Evolutionary conservation across 2,329 filamentous ascomycete species (phyloP).

Genomic region (Aspergillus costaricaensis): DNA sequence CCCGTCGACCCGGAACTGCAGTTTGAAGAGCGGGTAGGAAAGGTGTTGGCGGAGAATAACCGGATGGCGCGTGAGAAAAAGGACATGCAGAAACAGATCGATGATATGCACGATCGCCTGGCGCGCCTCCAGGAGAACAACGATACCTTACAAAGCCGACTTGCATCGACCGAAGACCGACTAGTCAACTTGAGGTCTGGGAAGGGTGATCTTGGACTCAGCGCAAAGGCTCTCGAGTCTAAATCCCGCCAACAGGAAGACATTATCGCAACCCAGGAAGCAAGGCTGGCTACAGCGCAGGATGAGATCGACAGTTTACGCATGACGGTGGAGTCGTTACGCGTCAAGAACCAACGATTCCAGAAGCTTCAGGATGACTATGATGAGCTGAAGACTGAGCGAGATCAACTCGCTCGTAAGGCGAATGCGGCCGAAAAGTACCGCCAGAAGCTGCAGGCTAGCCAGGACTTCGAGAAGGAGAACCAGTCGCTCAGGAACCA

Average conservation of each 20-base stretch:
- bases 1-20: conserved; percentile 48
- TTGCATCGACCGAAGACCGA: conserved; percentile 51
- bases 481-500: conserved; percentile 50
- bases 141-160: conserved; percentile 47
- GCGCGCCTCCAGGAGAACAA: conserved; percentile 58
- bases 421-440: conserved; percentile 54
- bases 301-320: conserved; percentile 47
- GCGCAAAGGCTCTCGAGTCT: conserved; percentile 45
- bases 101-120: conserved; percentile 60
- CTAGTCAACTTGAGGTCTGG: conserved; percentile 56
- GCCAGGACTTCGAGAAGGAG: conserved; percentile 52
- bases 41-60: conserved; percentile 59
- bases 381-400: conserved; percentile 51
- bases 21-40: conserved; percentile 52
- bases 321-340: conserved; percentile 48
- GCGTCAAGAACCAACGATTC: conserved; percentile 48
- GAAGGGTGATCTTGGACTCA: conserved; percentile 51
- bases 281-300: conserved; percentile 59
- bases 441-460: conserved; percentile 51
- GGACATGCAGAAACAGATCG: conserved; percentile 48
- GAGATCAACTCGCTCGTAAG: conserved; percentile 49
- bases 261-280: conserved; percentile 70
- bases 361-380: conserved; percentile 53
- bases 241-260: conserved; percentile 66
- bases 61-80: conserved; percentile 56